Base-by-base conservation (phyloP, 2,329 filamentous ascomycete species). In the Diaporthe sp. region DNA sequence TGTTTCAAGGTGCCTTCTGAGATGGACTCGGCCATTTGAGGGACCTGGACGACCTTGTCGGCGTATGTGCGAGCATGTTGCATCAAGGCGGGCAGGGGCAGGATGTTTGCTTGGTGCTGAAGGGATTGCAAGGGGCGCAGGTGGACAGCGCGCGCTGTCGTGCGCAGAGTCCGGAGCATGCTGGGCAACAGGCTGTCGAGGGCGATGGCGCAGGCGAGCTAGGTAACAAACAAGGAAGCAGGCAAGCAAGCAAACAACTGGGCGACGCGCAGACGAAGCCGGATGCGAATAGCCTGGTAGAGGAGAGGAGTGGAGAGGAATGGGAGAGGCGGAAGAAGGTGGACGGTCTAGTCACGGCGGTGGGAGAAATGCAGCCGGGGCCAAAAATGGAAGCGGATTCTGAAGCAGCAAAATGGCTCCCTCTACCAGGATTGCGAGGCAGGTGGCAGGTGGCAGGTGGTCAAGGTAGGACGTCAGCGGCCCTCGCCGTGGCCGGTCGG, bases 1-100 rank as follows among this genome's bases (percentile, higher is more conserved):
- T 98, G 95, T 87, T 98, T 98, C 82, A 99, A 85, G 31, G 97
- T 99, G 77, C 97, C 97, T 86, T 99, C 97, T 60, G 95, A 97
- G 84, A 99, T 98, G 68, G 97, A 98, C 86, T 99, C 97, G 78
- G 97, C 97, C 97, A 99, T 98, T 84, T 97, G 92, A 46, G 97
- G 97, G 79, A 98, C 97, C 87, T 98, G 96, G 85, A 99, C 92
- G 78, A 96, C 87, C 79, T 91, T 93, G 82, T 98, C 95, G 84
- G 96, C 96, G 82, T 93, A 93, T 79, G 81, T 88, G 79, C 91
- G 90, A 72, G 91, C 87, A 81, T 92, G 90, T 82, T 86, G 83
- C 83, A 90, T 87, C 82, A 90, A 86, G 46, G 86, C 78, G 13
- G 89, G 88, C 71, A 90, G 85, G 81, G 87, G 83, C 7, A 77